Base-by-base conservation (phyloP, 306 rosid species). In the Echinosophora koreensis region DNA sequence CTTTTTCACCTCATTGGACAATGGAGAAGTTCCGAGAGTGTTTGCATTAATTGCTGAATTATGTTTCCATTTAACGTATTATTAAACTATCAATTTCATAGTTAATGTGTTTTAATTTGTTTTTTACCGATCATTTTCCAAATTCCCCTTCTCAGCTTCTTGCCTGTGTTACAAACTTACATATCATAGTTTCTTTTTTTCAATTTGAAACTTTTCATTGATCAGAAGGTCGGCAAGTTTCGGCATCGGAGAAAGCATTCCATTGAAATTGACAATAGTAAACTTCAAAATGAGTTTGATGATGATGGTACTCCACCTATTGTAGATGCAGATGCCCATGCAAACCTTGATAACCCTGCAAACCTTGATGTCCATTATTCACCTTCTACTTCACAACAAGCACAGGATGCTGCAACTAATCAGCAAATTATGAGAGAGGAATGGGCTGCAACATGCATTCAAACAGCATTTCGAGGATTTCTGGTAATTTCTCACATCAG, bases 401-500 rank as follows among this genome's bases (percentile, higher is more conserved):
- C 59, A 64, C 88, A 68, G 32, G 83, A 76, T 69, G 71, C 71
- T 47, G 80, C 75, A n/a, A 84, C 42, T 65, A 75, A 44, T 74
- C 88, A 81, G 75, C 83, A 86, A 69, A 84, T 77, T 77, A 71
- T 69, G 51, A 74, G 75, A 56, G 94, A 87, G 71, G 91, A 91
- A 84, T 83, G 83, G 87, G 98, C 97, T 52, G 95, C 98, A 42
- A 88, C 84, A 30, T 65, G 82, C 59, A 88, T 93, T 83, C 98
- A 93, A 78, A 93, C 98, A 17, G 87, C 92, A 27, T 93, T 93
- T 74, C 93, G 98, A 34, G 96, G 94, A 73, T 94, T 94, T 84
- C 87, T 94, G 97, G 97, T 94, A 90, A 78, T 67, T 42, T 56
- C 65, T 39, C 49, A 41, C 6, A 11, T 78, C 27, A 18, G 52